Evolutionary conservation across 768 basidiomycete genomes (phyloP).

Genomic region (Collybia mongolica): DNA sequence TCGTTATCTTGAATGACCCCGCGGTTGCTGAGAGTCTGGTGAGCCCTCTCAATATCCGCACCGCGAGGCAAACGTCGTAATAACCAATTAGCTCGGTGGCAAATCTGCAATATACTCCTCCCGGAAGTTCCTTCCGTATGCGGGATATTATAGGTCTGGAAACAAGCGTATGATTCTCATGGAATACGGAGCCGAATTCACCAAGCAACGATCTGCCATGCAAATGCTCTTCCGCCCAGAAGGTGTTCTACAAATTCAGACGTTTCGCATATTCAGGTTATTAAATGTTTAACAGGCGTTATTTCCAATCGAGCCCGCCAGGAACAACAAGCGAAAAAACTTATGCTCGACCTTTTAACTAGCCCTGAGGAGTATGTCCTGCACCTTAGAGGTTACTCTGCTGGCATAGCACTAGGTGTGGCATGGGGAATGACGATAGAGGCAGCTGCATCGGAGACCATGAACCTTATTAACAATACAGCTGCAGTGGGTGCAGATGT

Average conservation of each 20-base stretch:
- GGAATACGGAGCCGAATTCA: constrained; percentile 5
- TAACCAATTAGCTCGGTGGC: background rate
- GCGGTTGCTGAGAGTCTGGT: constrained; percentile 4
- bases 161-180: constrained; percentile 6
- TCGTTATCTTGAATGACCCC: constrained; percentile 6
- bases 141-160: constrained; percentile 3
- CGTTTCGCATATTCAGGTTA: too few species aligned
- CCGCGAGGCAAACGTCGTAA: too few species aligned
- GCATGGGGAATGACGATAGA: constrained; percentile 7
- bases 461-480: constrained; percentile 2
- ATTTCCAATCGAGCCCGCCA: constrained; percentile 1
- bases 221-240: constrained; percentile 8
- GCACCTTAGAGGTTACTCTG: constrained; percentile 4
- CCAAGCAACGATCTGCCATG: constrained; percentile 4
- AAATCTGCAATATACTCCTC: constrained; percentile 3
- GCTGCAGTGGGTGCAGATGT: constrained; percentile 7
- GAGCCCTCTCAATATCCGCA: too few species aligned
- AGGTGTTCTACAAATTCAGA: constrained; percentile 1
- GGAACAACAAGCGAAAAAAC: constrained; percentile 5
- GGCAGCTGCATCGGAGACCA: background rate
- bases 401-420: constrained; percentile 4
- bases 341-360: background rate
- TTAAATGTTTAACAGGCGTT: background rate
- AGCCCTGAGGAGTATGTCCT: constrained; percentile 1
- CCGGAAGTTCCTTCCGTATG: constrained; percentile 5